phyloP scores from a whole-genome alignment of 2,329 filamentous ascomycete species.

The Ophiostoma quercus region DNA sequence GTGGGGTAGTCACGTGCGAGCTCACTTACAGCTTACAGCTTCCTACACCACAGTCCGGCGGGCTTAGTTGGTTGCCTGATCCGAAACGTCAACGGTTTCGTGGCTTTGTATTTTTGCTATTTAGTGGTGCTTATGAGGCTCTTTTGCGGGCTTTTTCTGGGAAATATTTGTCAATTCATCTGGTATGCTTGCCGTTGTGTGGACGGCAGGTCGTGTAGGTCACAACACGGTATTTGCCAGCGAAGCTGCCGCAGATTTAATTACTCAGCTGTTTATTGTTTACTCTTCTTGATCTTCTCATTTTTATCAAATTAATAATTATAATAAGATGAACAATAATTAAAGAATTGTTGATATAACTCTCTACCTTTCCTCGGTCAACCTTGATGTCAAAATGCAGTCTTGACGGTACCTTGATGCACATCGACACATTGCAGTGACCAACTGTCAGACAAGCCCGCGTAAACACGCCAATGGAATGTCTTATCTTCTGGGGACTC shows the following conservation, averaged over 20 bases:
- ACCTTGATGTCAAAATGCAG: not conserved
- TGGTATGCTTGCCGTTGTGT: too few relatives aligned
- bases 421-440: not conserved
- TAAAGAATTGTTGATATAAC: too few relatives aligned
- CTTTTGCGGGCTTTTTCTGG: not conserved
- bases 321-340: too few relatives aligned
- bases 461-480: not conserved
- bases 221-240: not conserved
- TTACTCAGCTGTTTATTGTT: too few relatives aligned
- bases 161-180: too few relatives aligned
- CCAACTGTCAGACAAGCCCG: not conserved
- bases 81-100: not conserved
- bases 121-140: too few relatives aligned
- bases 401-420: not conserved
- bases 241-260: too few relatives aligned
- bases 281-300: too few relatives aligned
- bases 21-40: conserved; percentile 9
- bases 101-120: not conserved
- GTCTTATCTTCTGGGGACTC: not conserved
- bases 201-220: not conserved
- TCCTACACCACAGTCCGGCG: not conserved
- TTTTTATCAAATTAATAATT: too few relatives aligned
- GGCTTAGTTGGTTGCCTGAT: not conserved
- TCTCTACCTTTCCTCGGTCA: too few relatives aligned
- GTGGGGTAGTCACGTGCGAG: conserved; percentile 10